phyloP scores from a whole-genome alignment of 805 yeast species.

The Candida loeiensis region DNA sequence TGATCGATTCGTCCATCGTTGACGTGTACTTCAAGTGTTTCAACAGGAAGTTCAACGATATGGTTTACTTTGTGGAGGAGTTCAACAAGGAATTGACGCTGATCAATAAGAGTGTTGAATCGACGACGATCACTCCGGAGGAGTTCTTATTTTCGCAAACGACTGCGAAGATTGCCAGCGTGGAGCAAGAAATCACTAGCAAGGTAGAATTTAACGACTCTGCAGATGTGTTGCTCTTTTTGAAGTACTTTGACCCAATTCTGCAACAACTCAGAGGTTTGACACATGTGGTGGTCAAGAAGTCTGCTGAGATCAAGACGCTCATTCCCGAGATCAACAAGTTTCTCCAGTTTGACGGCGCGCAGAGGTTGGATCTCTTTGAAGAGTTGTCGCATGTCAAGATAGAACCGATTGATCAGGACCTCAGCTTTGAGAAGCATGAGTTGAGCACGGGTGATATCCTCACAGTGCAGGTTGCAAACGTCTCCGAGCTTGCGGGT shows the following conservation, averaged over 20 bases:
- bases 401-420: slow-evolving; percentile 42
- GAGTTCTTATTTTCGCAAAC: slow-evolving; percentile 23
- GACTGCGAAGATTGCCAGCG: slow-evolving; percentile 17
- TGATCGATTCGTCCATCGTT: slow-evolving; percentile 43
- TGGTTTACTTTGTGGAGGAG: slow-evolving; percentile 69
- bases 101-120: slow-evolving; percentile 21
- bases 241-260: slow-evolving; percentile 65
- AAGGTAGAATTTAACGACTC: slow-evolving; percentile 21
- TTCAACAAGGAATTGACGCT: slow-evolving; percentile 36
- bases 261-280: slow-evolving; percentile 60
- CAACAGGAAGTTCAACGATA: slow-evolving; percentile 44
- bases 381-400: slow-evolving; percentile 63
- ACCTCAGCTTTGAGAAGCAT: slow-evolving; percentile 46
- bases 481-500: slow-evolving; percentile 20
- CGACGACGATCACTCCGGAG: slow-evolving; percentile 16
- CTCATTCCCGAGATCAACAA: slow-evolving; percentile 40
- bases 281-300: slow-evolving; percentile 53
- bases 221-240: slow-evolving; percentile 33
- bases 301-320: slow-evolving; percentile 42
- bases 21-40: slow-evolving; percentile 47
- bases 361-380: slow-evolving; percentile 35
- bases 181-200: too few species aligned
- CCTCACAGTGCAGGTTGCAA: slow-evolving; percentile 34
- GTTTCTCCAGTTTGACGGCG: slow-evolving; percentile 37
- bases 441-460: slow-evolving; percentile 73